These are phyloP conservation scores for Flaveria bidentis DNA, from an alignment of 129 eudicot genomes.

Conservation along the genomic window DNA sequence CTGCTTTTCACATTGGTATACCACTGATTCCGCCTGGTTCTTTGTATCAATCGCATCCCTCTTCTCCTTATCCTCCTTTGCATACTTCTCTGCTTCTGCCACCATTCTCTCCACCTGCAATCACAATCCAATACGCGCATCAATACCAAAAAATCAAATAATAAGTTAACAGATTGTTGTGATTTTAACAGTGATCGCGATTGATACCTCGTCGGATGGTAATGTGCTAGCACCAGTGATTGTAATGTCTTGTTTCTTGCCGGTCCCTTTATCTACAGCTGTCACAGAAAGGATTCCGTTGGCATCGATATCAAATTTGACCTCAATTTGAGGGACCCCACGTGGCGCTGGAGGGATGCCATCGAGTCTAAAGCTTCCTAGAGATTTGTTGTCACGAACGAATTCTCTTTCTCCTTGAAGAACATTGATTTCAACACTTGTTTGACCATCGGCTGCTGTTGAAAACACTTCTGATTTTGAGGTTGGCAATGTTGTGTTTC, in stretches of 20 bases:
- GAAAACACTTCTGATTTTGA: conserved; percentile 88
- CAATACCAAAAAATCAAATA: background rate
- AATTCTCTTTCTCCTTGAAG: conserved; percentile 90
- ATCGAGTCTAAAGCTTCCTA: conserved; percentile 81
- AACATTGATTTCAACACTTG: conserved; percentile 81
- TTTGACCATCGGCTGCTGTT: conserved; percentile 91
- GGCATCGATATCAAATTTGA: conserved; percentile 87
- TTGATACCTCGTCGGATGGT: conserved; percentile 72
- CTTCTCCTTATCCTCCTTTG: conserved; percentile 90
- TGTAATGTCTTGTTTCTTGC: conserved; percentile 84
- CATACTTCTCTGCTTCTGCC: conserved; percentile 70
- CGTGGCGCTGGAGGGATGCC: conserved; percentile 93
- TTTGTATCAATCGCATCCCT: conserved; percentile 84
- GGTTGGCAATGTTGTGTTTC: conserved; percentile 82
- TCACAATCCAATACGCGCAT: background rate
- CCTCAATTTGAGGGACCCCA: conserved; percentile 91
- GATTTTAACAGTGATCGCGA: background rate
- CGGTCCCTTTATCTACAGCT: conserved; percentile 85
- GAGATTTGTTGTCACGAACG: conserved; percentile 76
- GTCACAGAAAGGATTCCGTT: conserved; percentile 85
- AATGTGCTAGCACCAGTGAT: conserved; percentile 93
- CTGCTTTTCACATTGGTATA: conserved; percentile 86
- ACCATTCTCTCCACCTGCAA: conserved; percentile 81
- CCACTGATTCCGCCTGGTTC: conserved; percentile 78
- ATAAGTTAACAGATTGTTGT: background rate